Evolutionary conservation across 148 eudicot genomes (phyloP), one percentile per base, ranked within the genome.

Genomic region (Chenopodium formosanum): DNA sequence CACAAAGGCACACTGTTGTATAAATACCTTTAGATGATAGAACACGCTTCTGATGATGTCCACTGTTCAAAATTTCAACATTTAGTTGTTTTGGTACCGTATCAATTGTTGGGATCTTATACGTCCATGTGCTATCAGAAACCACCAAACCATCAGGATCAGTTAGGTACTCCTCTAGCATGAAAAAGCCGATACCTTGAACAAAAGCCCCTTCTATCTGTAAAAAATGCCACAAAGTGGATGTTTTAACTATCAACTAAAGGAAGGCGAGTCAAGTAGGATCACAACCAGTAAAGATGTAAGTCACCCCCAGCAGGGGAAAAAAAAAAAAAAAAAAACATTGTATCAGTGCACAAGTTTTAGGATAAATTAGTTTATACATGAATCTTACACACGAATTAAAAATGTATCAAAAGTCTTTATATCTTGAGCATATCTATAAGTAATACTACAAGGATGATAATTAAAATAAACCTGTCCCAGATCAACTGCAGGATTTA

Each of bases 401-500:
- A 70, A 1, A 44, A 2, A 37, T 14, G 67, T 13, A 48, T 48
- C 52, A 48, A 9, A 48, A 1, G 13, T 12, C 52, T 9, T 48
- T 9, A 48, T 12, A 40, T 82, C 13, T 22, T 27, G 56, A 66
- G 40, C 27, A n/a, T 23, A 40, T 7, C 40, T 19, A 11, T 9
- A 37, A 5, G 60, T 9, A 32, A 44, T 4, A 65, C 13, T 4
- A 14, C 10, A 84, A 78, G 48, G 17, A 14, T 31, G 46, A 1
- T 23, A 60, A 16, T 3, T 70, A 65, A 40, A 82, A 84, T 75
- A 50, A 56, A 93, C 97, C 97, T 95, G 97, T 89, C 98, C 98
- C 86, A 96, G 86, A 78, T 96, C 98, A 78, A 96, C 95, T 74
- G 98, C 99, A 48, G 99, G 99, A 84, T 96, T 94, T 89, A 96